A percentile compares a stretch with the other conserved stretches of the same genome.
Conservation (phyloP, 768 basidiomycete genomes). For the Xerocomellus dryophilus region DNA sequence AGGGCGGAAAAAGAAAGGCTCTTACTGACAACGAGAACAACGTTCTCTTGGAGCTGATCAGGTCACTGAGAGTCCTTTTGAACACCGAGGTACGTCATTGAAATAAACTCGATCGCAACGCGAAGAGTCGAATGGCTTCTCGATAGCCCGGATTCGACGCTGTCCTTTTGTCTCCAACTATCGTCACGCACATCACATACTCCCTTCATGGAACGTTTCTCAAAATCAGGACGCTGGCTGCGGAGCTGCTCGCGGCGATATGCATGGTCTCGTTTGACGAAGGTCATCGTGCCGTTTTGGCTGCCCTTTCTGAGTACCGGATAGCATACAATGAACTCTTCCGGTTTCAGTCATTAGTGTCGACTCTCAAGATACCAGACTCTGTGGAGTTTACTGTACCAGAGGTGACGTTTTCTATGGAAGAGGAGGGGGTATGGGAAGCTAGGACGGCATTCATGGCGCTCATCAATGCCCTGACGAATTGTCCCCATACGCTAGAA, state of each 20-base stretch:
- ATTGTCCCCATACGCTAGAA: constrained; percentile 72
- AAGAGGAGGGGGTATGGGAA: constrained; percentile 78
- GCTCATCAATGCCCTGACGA: constrained; percentile 71
- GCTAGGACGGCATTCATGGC: constrained; percentile 73
- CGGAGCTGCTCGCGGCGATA: constrained; percentile 81
- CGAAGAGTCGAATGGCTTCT: not conserved
- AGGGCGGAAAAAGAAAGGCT: constrained; percentile 58
- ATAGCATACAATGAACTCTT: constrained; percentile 67
- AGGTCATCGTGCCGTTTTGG: constrained; percentile 71
- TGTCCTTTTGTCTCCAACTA: constrained; percentile 57
- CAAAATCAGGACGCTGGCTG: constrained; percentile 65
- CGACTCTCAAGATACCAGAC: constrained; percentile 56
- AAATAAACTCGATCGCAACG: not conserved
- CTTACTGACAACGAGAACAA: constrained; percentile 64
- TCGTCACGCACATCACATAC: constrained; percentile 72
- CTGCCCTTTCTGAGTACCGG: constrained; percentile 78
- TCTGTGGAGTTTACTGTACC: constrained; percentile 33
- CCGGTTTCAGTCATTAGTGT: constrained; percentile 76
- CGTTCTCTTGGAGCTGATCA: constrained; percentile 69
- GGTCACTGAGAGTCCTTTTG: constrained; percentile 75
- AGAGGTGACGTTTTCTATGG: constrained; percentile 38
- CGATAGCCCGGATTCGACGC: constrained; percentile 68
- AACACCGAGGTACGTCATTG: constrained; percentile 68
- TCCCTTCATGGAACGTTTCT: constrained; percentile 62
- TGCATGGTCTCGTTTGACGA: constrained; percentile 69